These are phyloP conservation scores for Botryotinia calthae DNA, from an alignment of 2,329 filamentous ascomycete genomes.

Conservation along the genomic window DNA sequence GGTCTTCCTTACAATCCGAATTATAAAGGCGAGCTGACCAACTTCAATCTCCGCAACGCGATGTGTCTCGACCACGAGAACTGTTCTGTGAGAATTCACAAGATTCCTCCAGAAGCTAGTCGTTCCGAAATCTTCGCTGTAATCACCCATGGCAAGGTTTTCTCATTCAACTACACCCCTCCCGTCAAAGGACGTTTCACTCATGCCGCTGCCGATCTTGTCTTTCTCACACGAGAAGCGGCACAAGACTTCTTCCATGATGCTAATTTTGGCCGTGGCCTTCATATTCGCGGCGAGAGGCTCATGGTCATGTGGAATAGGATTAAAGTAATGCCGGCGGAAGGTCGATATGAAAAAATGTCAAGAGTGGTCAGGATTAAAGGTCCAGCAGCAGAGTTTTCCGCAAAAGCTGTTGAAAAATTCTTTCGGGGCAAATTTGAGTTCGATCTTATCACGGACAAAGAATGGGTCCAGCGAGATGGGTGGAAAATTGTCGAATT, in stretches of 20 bases:
- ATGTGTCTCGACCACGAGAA: slow-evolving; percentile 13
- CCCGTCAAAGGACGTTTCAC: not conserved
- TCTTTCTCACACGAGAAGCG: slow-evolving; percentile 20
- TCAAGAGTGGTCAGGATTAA: slow-evolving; percentile 19
- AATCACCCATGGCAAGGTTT: slow-evolving; percentile 25
- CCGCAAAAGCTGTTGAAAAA: not conserved
- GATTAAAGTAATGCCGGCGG: slow-evolving; percentile 5
- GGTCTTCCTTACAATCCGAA: slow-evolving; percentile 14
- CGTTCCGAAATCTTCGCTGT: slow-evolving; percentile 21
- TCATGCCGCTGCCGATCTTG: slow-evolving; percentile 18
- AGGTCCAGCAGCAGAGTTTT: not conserved
- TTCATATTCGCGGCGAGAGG: not conserved
- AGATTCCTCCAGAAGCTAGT: slow-evolving; percentile 8
- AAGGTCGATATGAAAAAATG: slow-evolving; percentile 5
- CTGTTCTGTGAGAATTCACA: slow-evolving; percentile 19
- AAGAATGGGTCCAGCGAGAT: slow-evolving; percentile 7
- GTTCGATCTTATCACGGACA: slow-evolving; percentile 15
- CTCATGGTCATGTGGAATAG: slow-evolving; percentile 14
- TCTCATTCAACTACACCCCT: slow-evolving; percentile 15
- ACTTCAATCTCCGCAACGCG: slow-evolving; percentile 17
- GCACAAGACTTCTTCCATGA: slow-evolving; percentile 19
- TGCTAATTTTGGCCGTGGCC: not conserved
- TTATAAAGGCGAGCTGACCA: slow-evolving; percentile 21
- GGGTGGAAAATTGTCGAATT: slow-evolving; percentile 16
- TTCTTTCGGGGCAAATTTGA: slow-evolving; percentile 17